phyloP scores from a whole-genome alignment of 2,329 filamentous ascomycete species.

The Microascus cirrosus region DNA sequence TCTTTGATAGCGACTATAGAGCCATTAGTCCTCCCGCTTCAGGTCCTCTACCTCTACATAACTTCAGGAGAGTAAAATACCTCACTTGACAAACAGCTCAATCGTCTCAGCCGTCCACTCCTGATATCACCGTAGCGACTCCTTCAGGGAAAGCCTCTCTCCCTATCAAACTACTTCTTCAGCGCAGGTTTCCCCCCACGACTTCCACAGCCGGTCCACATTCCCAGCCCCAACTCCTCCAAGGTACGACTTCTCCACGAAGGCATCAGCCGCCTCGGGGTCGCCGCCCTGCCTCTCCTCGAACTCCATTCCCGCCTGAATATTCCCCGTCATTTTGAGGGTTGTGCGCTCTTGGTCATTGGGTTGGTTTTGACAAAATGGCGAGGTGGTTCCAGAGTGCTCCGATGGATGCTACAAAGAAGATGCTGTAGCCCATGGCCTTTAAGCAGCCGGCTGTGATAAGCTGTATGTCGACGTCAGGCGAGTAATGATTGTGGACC shows the following conservation, averaged over 20 bases:
- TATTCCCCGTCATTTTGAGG: conserved; percentile 18
- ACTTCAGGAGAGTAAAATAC: not conserved
- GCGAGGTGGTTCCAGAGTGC: conserved; percentile 13
- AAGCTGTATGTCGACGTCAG: too few species aligned
- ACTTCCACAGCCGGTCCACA: conserved; percentile 10
- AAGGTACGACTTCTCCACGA: conserved; percentile 6
- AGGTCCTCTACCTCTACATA: not conserved
- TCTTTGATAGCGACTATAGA: too few species aligned
- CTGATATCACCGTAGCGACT: conserved; percentile 13
- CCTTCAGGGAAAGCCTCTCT: conserved; percentile 13
- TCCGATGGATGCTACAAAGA: conserved; percentile 3
- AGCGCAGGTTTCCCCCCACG: conserved; percentile 13
- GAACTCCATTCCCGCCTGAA: conserved; percentile 17
- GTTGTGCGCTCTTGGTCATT: not conserved
- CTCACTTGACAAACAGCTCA: not conserved
- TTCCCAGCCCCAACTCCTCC: conserved; percentile 11
- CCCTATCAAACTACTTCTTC: conserved; percentile 18
- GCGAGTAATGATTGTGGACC: too few species aligned
- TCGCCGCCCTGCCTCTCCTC: conserved; percentile 9
- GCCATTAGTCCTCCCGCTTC: too few species aligned
- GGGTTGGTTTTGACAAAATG: conserved; percentile 13
- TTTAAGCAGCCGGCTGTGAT: too few species aligned
- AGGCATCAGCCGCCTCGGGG: conserved; percentile 11
- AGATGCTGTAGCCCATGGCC: not conserved
- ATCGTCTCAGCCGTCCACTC: conserved; percentile 16